Percentiles rank a stretch among this genome's conserved stretches.
Conservation (phyloP, 495 filamentous ascomycete species). For the Penicillium steckii region DNA sequence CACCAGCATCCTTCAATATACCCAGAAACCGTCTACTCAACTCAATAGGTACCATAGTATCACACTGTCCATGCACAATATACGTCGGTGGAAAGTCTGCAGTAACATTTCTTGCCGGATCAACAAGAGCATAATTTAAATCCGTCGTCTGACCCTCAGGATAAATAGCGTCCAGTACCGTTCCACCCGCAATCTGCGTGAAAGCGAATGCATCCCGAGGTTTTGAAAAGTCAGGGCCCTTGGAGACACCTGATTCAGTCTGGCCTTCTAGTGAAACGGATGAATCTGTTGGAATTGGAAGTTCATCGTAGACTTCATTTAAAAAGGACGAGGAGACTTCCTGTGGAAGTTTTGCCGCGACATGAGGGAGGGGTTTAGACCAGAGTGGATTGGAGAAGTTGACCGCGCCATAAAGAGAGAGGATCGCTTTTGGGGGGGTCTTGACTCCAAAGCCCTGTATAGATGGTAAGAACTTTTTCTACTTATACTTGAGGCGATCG, state of each 20-base stretch:
- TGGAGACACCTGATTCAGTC: constrained; percentile 14
- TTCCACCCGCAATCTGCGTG: constrained; percentile 34
- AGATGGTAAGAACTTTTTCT: too few species aligned
- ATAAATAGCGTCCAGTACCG: constrained; percentile 25
- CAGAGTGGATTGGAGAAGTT: constrained; percentile 46
- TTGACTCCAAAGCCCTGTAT: constrained; percentile 30
- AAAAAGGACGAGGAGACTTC: constrained; percentile 17
- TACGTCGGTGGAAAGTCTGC: constrained; percentile 29
- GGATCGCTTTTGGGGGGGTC: constrained; percentile 27
- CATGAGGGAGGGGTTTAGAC: constrained; percentile 64
- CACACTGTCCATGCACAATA: constrained; percentile 29
- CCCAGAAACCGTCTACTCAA: constrained; percentile 25
- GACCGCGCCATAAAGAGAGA: constrained; percentile 36
- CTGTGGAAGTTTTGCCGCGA: constrained; percentile 38
- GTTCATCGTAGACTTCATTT: constrained; percentile 25
- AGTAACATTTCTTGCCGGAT: constrained; percentile 23
- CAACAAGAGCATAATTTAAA: constrained; percentile 18
- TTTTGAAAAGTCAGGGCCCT: constrained; percentile 28
- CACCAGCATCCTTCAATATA: constrained; percentile 17
- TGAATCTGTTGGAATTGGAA: constrained; percentile 27
- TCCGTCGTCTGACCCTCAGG: constrained; percentile 9
- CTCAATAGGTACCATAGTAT: constrained; percentile 29
- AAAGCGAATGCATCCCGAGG: constrained; percentile 37
- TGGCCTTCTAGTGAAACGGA: constrained; percentile 36
- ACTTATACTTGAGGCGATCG: too few species aligned